Conservation (phyloP, 331 rosid species). For the Malus hybrid region DNA sequence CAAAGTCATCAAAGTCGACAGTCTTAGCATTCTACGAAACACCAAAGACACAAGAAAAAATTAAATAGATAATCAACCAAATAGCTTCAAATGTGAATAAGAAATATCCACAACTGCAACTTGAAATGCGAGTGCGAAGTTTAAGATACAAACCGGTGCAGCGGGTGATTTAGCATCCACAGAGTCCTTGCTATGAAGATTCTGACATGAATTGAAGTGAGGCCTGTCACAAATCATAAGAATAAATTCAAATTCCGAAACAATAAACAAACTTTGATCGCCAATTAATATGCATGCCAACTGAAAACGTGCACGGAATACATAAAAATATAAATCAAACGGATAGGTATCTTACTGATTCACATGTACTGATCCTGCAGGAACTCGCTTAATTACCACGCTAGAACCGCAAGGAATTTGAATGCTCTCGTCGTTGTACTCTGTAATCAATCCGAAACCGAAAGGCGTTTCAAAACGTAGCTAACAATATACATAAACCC, state of each 20-base stretch:
- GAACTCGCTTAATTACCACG: slow-evolving; percentile 40
- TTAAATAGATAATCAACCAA: background rate
- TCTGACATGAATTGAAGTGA: background rate
- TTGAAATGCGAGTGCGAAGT: background rate
- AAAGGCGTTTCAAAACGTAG: background rate
- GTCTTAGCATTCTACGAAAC: slow-evolving; percentile 15
- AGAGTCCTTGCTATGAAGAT: slow-evolving; percentile 20
- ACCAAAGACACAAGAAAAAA: background rate
- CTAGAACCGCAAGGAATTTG: slow-evolving; percentile 36
- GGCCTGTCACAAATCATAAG: slow-evolving; percentile 2
- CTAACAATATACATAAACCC: background rate
- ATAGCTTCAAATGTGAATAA: background rate
- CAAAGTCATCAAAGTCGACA: slow-evolving; percentile 37
- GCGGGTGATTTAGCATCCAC: slow-evolving; percentile 8
- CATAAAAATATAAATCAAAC: background rate
- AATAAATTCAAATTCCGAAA: background rate
- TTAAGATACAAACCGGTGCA: slow-evolving; percentile 18
- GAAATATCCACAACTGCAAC: background rate
- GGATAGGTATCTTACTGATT: slow-evolving; percentile 20
- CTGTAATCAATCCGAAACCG: slow-evolving; percentile 15
- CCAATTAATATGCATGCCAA: background rate
- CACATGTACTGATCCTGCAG: slow-evolving; percentile 22
- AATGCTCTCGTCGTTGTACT: slow-evolving; percentile 20
- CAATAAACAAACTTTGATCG: background rate
- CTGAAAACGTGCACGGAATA: background rate